These are phyloP conservation scores for Colletotrichum gigasporum DNA, from an alignment of 2,329 filamentous ascomycete species.

Conservation along the genomic window DNA sequence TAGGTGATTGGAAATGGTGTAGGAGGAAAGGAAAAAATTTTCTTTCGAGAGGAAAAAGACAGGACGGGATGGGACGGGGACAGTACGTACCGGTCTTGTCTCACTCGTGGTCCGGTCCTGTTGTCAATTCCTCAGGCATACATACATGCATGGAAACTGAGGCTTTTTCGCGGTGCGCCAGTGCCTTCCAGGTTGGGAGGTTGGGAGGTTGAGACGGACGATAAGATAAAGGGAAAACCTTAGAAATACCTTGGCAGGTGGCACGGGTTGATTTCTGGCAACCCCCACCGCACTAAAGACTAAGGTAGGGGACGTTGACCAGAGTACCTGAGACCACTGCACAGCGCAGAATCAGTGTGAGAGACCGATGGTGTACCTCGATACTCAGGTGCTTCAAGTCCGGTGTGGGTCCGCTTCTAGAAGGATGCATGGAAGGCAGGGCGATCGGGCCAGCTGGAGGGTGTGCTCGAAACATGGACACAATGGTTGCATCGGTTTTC, in stretches of 20 bases:
- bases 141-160: too few relatives aligned
- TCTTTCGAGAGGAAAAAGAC: neutral
- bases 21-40: neutral
- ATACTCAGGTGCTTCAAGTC: neutral
- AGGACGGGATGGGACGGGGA: too few relatives aligned
- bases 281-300: neutral
- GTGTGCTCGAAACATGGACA: neutral
- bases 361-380: too few relatives aligned
- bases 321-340: too few relatives aligned
- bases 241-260: neutral
- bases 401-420: slow-evolving; percentile 8
- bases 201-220: too few relatives aligned
- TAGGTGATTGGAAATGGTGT: neutral
- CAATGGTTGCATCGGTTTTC: neutral
- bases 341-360: too few relatives aligned
- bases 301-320: too few relatives aligned
- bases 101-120: too few relatives aligned
- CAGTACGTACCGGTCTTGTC: too few relatives aligned
- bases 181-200: too few relatives aligned
- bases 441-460: slow-evolving; percentile 9
- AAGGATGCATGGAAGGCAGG: slow-evolving; percentile 14
- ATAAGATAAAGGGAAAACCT: neutral
- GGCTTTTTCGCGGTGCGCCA: too few relatives aligned
- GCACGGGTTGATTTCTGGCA: neutral
- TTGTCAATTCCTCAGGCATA: too few relatives aligned